phyloP scores from a whole-genome alignment of 2,329 filamentous ascomycete genomes.

The Gremmenia infestans region DNA sequence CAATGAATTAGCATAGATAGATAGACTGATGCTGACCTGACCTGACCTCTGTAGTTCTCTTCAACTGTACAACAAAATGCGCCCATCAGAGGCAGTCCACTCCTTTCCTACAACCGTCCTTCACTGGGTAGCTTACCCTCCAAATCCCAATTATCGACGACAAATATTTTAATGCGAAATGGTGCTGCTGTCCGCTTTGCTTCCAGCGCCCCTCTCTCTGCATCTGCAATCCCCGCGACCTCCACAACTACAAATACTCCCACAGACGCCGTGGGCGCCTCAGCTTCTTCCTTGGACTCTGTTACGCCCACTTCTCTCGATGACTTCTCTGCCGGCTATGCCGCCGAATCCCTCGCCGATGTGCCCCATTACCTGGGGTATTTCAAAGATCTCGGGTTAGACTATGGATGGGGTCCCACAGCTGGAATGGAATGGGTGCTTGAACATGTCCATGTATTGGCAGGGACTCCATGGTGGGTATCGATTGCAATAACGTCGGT shows the following conservation, averaged over 20 bases:
- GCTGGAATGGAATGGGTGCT: constrained; percentile 67
- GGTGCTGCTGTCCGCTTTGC: constrained; percentile 24
- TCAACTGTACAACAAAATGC: constrained; percentile 26
- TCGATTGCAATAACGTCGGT: constrained; percentile 64
- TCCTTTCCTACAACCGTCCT: constrained; percentile 20
- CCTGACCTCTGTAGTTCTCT: constrained; percentile 28
- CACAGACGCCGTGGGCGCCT: constrained; percentile 7
- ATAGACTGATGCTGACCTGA: too few relatives aligned
- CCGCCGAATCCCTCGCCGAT: constrained; percentile 15
- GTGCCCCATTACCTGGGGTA: constrained; percentile 68
- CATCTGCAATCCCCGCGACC: constrained; percentile 7
- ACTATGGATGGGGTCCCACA: constrained; percentile 81
- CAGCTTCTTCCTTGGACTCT: constrained; percentile 4
- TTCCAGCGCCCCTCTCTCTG: constrained; percentile 20
- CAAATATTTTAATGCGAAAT: constrained; percentile 23
- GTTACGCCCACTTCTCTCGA: constrained; percentile 17
- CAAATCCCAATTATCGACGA: constrained; percentile 12
- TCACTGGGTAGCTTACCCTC: constrained; percentile 13
- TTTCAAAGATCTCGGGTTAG: constrained; percentile 73
- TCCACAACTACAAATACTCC: constrained; percentile 7
- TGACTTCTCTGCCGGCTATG: constrained; percentile 15
- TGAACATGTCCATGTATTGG: constrained; percentile 75
- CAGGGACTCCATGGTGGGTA: constrained; percentile 76
- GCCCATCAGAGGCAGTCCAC: constrained; percentile 20
- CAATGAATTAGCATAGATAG: constrained; percentile 2